phyloP scores from a whole-genome alignment of 805 yeast genomes.

The Kluyveromyces lactis region DNA sequence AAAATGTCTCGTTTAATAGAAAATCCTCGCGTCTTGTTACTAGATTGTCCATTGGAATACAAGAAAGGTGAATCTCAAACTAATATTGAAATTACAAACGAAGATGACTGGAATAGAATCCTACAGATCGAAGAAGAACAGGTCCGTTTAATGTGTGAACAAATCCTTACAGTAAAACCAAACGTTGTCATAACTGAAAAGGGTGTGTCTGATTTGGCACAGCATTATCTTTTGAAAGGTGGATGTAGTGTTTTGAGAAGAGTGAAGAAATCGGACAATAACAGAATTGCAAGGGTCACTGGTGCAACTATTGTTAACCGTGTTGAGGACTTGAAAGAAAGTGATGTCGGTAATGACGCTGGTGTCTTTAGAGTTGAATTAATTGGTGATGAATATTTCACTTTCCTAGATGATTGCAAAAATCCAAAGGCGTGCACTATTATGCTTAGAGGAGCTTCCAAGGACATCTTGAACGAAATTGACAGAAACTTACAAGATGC shows the following conservation, averaged over 20 bases:
- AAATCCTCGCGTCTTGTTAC: constrained; percentile 79
- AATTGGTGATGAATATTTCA: constrained; percentile 95
- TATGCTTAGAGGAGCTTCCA: constrained; percentile 89
- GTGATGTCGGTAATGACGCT: constrained; percentile 83
- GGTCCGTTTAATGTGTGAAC: constrained; percentile 78
- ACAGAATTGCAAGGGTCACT: constrained; percentile 92
- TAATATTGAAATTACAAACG: constrained; percentile 92
- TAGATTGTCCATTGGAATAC: constrained; percentile 96
- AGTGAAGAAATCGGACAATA: constrained; percentile 90
- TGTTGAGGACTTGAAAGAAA: constrained; percentile 85
- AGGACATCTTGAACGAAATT: constrained; percentile 91
- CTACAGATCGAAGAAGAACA: constrained; percentile 97
- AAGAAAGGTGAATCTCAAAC: constrained; percentile 99
- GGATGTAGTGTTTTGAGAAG: constrained; percentile 90
- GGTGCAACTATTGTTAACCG: constrained; percentile 97
- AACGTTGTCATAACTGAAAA: constrained; percentile 94
- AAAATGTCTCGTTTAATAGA: constrained; percentile 87
- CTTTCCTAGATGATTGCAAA: constrained; percentile 71
- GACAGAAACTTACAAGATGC: constrained; percentile 98
- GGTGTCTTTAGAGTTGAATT: constrained; percentile 88
- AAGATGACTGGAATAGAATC: constrained; percentile 92
- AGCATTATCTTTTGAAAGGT: constrained; percentile 88
- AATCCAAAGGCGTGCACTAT: constrained; percentile 93
- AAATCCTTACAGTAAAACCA: constrained; percentile 76
- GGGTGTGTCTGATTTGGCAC: constrained; percentile 97